Base-by-base conservation (phyloP, 352 stramenopile genomes). In the Phytophthora pinifolia region DNA sequence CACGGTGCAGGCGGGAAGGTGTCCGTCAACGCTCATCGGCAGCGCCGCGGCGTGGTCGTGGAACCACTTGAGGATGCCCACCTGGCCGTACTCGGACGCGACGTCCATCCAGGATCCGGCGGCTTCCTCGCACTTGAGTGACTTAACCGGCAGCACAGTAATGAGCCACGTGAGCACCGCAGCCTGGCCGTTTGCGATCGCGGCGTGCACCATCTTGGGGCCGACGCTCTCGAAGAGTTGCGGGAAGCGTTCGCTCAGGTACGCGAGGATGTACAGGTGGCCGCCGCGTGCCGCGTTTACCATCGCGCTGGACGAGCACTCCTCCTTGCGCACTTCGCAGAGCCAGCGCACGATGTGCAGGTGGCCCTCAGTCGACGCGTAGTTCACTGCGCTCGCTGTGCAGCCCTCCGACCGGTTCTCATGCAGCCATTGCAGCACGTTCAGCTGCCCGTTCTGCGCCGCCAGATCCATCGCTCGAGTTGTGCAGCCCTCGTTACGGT, bases 91-190 rank as follows among this genome's bases (percentile, higher is more conserved):
- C 35, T 87, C 69, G 12, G 74, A 80, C 18, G 79, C 79, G 46
- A 89, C 79, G 41, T 89, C 74, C 74, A 89, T 83, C 79, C 79
- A 89, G 25, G 79, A 87, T 7, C 72, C 72, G 35, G 72, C 69
- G 37, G 54, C 64, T 31, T 80, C 76, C 30, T 87, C 76, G 33
- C 76, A 86, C 59, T 89, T 89, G 45, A 89, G 72, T 46, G 79
- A 65, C 47, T 81, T 82, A 48, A 89, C 74, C 9, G 74, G 79
- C 14, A 89, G 65, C 45, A 72, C 49, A 2, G 63, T 48, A 59
- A 86, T 80, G 25, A 89, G 70, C 74, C 74, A 89, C 53, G 65
- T 80, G 18, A 89, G 54, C 45, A 89, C 62, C 9, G 62, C 52
- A 3, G 76, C 45, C 51, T 86, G 76, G 35, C 77, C 73, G 29